Evolutionary conservation across 805 yeast species (phyloP).

Genomic region (Blastobotrys parvus): DNA sequence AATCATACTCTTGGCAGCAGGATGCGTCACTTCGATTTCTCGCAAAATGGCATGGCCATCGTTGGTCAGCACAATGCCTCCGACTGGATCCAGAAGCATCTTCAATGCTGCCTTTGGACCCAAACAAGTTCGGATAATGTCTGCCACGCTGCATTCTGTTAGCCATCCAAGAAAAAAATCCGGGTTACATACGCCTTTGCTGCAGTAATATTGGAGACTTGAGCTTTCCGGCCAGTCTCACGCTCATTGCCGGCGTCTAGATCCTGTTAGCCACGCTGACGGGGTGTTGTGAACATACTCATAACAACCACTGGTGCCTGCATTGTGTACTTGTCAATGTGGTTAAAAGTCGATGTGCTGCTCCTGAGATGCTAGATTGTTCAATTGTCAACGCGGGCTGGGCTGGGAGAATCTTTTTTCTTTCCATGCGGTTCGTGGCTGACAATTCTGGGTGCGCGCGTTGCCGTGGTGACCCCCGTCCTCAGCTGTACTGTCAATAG

Average conservation of each 20-base stretch:
- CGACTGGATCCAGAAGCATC: constrained; percentile 93
- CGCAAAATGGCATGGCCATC: constrained; percentile 98
- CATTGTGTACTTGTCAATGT: constrained; percentile 7
- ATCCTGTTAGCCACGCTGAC: constrained; percentile 2
- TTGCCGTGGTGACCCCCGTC: neutral
- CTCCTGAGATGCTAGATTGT: no score
- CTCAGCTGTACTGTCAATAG: no score
- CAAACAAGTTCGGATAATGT: constrained; percentile 92
- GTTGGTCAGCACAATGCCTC: constrained; percentile 89
- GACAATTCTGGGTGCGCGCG: neutral
- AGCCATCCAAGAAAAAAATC: neutral
- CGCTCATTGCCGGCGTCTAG: constrained; percentile 75
- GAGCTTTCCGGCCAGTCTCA: constrained; percentile 96
- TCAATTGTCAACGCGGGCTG: neutral
- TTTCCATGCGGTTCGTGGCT: neutral
- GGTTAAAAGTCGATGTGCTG: no score
- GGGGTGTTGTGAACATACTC: constrained; percentile 6
- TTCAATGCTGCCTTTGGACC: constrained; percentile 99
- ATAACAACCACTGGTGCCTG: constrained; percentile 14
- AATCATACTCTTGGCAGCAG: constrained; percentile 98
- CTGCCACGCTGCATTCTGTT: constrained; percentile 56
- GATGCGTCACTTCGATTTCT: constrained; percentile 94
- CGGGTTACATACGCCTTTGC: constrained; percentile 64
- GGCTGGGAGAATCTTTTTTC: neutral
- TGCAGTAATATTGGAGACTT: constrained; percentile 92